Percentiles rank a stretch among this genome's conserved stretches.
phyloP scores from a whole-genome alignment of 306 rosid species.

The Sphenostylis stenocarpa region DNA sequence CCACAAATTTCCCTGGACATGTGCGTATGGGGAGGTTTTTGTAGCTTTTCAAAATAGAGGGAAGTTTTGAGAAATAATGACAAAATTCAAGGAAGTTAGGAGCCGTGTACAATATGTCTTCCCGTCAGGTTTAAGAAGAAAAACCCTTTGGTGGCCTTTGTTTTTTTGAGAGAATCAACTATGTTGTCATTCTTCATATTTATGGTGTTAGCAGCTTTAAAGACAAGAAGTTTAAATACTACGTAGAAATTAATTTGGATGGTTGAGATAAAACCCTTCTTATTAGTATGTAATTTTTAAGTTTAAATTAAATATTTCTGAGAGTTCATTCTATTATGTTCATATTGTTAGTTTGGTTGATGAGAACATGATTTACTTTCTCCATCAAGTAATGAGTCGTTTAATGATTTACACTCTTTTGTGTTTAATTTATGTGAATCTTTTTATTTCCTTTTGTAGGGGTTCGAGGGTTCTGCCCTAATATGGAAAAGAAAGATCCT shows the following conservation, averaged over 20 bases:
- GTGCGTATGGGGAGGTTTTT: background rate
- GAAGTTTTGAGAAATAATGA: background rate
- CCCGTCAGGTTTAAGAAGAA: background rate
- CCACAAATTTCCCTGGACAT: background rate
- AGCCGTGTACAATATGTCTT: background rate
- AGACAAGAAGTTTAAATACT: background rate
- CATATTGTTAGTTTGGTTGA: constrained; percentile 22
- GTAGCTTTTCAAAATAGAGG: constrained; percentile 12
- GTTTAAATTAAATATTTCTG: constrained; percentile 5
- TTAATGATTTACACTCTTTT: background rate
- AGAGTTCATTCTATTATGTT: background rate
- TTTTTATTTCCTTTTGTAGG: constrained; percentile 23
- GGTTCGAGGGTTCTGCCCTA: constrained; percentile 31
- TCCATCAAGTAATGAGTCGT: background rate
- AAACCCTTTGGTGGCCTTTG: background rate
- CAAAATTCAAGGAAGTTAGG: background rate
- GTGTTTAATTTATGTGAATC: constrained; percentile 5
- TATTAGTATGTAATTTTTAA: constrained; percentile 2
- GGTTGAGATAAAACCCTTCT: constrained; percentile 10
- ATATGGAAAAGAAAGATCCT: constrained; percentile 35
- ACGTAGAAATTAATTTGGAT: background rate
- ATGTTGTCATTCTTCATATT: background rate
- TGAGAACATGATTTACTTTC: constrained; percentile 1
- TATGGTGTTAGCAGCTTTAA: constrained; percentile 12
- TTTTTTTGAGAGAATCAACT: background rate